Evolutionary conservation across 1,139 yeast genomes (phyloP), one percentile per base, ranked within the genome.

Genomic region (Hansenula lynferdii): DNA sequence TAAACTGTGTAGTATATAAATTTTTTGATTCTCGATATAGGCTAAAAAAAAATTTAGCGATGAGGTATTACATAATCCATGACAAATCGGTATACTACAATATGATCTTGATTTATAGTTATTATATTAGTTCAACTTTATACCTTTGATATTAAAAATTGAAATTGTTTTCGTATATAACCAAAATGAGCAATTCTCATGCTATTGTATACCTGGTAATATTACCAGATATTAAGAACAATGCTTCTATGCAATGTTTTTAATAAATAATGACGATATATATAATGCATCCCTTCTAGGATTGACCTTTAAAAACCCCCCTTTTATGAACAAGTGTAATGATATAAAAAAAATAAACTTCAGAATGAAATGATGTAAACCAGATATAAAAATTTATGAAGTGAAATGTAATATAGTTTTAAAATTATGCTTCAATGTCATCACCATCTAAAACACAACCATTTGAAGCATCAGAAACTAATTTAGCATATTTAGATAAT

Each of bases 371-470:
- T 10, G n/a, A 34, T n/a, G n/a, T n/a, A n/a, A n/a, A n/a, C n/a
- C n/a, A n/a, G n/a, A n/a, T n/a, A n/a, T n/a, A n/a, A n/a, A 29
- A 17, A 30, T 17, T n/a, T n/a, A n/a, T n/a, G n/a, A n/a, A n/a
- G n/a, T n/a, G n/a, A n/a, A n/a, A n/a, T n/a, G n/a, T n/a, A n/a
- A n/a, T n/a, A n/a, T n/a, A n/a, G n/a, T n/a, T n/a, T n/a, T 15
- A 26, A 9, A 20, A 3, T 17, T 17, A 32, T 8, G 21, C 34
- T 20, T 8, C 5, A 23, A 34, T 22, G 9, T 50, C 44, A 43
- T 63, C 66, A 46, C 60, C 67, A 61, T 90, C 97, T 36, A 89
- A 75, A 41, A 92, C 96, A 77, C 97, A 92, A 38, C 98, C 98
- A 45, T 71, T 69, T 38, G 96, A 80, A 36, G 98, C 97, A 60